Base-by-base conservation (phyloP, 305 asterid genomes). In the Fraxinus albicans region DNA sequence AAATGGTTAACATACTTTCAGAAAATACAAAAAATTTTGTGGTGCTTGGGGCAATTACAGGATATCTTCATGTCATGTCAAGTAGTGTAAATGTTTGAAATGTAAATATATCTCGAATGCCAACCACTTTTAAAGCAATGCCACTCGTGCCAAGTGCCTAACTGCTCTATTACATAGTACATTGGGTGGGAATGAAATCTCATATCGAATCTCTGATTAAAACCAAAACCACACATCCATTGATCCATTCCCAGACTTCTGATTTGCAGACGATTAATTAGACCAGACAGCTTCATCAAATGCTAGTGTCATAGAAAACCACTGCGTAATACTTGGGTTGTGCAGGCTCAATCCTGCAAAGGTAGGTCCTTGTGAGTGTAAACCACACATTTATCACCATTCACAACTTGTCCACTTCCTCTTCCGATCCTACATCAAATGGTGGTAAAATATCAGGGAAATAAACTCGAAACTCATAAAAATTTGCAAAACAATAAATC, bases 341-440 rank as follows among this genome's bases (percentile, higher is more conserved):
- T 34, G 77, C 77, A 73, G 58, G 38, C 83, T 87, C 84, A 87
- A 60, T 86, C 83, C 87, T 83, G 73, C 60, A 80, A 80, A 23
- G 81, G 81, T 73, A 96, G 88, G 86, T 94, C 97, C 89, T 88
- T 97, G 93, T 97, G 98, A 21, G 94, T 95, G 88, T 97, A 97
- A 63, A 87, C 83, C 3, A 97, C 83, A 58, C 82, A 94, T 89
- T 89, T 92, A 69, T 97, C 99, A 33, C 98, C 96, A 77, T 94
- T 89, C 83, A 97, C 99, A 75, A 97, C 94, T 77, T 97, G 97
- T 3, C 99, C 99, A 80, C 81, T 89, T 84, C 99, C 99, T 89
- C 97, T 91, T 50, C 93, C 99, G 81, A 96, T 82, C 99, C 99
- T 96, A 84, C 83, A 86, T 34, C 75, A 81, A 21, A 69, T 33